Base-by-base conservation (phyloP, 2,329 filamentous ascomycete genomes). In the Colletotrichum tanaceti region DNA sequence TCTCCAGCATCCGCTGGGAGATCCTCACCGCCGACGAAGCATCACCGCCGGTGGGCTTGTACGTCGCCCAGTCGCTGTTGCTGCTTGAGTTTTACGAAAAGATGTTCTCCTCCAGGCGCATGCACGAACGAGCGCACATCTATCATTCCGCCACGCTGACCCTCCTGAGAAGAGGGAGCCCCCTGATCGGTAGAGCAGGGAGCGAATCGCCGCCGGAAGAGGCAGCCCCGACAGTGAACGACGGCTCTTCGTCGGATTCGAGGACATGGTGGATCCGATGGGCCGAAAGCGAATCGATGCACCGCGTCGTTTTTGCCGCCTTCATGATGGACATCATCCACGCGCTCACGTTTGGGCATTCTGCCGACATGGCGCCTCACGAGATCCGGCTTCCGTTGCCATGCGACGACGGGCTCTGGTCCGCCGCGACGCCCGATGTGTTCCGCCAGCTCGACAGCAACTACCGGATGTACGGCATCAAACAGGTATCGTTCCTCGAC, bases 31-130 rank as follows among this genome's bases (percentile, higher is more conserved):
- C 93, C 69, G 88, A 90, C 11, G 93, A 97, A 74, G 95, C 95
- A 72, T 85, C 90, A 20, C 93, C 94, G 0, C 93, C 94, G 0
- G 93, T 93, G 0, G 92, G 92, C 73, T 81, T 98, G 2, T 97
- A 93, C 93, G 90, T 96, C 1, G 95, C 96, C 71, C 94, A 97
- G 76, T 90, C 93, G 0, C 81, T 97, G 52, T 80, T 98, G 1
- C 83, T 97, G 4, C 82, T 98, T 2, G 94, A 98, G 76, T 88
- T 94, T 5, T 97, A 95, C 74, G 94, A 98, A 80, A 98, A 97
- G 84, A 91, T 97, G 87, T 96, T 93, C 77, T 93, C 92, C 2
- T 94, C 93, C 0, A 86, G 93, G 49, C 87, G 88, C 18, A 83
- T 97, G 32, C 94, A 98, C 78, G 94, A 97, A 77, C 86, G 94